Evolutionary conservation across 495 filamentous ascomycete genomes (phyloP).

Genomic region (Wilcoxina mikolae): DNA sequence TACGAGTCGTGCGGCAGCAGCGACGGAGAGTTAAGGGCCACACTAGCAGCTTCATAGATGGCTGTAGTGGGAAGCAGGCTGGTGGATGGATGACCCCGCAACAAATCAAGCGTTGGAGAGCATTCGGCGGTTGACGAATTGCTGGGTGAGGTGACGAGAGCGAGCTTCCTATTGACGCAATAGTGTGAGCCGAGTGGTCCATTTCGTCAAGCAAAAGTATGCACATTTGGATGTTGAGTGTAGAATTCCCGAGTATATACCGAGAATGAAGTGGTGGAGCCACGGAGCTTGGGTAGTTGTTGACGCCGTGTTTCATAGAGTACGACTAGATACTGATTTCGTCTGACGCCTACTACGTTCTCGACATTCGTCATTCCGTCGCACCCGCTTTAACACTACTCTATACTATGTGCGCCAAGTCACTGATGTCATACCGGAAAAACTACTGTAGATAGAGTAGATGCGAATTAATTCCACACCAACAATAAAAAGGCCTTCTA

Average conservation of each 20-base stretch:
- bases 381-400: no score
- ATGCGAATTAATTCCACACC: no score
- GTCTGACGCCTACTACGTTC: no score
- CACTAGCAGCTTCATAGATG: slow-evolving; percentile 40
- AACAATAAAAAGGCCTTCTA: no score
- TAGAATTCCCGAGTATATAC: not conserved
- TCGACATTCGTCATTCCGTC: no score
- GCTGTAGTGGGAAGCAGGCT: slow-evolving; percentile 48
- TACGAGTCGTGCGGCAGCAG: slow-evolving; percentile 33
- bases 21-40: slow-evolving; percentile 44
- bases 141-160: not conserved
- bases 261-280: not conserved
- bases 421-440: not conserved
- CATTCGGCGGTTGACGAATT: not conserved
- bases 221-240: no score
- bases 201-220: no score
- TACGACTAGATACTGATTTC: no score
- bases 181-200: not conserved
- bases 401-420: slow-evolving; percentile 2
- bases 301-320: no score
- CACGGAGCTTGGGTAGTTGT: not conserved
- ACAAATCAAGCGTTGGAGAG: slow-evolving; percentile 16
- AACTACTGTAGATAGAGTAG: no score
- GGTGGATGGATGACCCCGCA: slow-evolving; percentile 26
- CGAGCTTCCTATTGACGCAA: not conserved